Evolutionary conservation across 2,329 filamentous ascomycete species (phyloP), one percentile per base, ranked within the genome.

Genomic region (Fusarium sp.): DNA sequence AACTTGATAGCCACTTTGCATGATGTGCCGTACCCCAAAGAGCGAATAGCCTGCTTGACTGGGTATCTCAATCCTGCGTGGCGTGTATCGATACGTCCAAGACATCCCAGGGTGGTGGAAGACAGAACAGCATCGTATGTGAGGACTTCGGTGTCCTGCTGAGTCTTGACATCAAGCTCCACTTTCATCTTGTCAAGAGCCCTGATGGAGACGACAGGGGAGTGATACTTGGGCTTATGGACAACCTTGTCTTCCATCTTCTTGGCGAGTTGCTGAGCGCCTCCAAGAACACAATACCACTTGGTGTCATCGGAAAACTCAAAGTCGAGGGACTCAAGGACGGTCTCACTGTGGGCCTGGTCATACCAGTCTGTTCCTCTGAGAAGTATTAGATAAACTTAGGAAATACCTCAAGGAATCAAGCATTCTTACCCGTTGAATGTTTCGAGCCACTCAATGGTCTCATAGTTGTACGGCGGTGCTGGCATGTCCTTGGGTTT

Each of bases 1-100:
- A 81, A 82, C 36, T 77, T 78, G 21, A 77, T 68, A 1, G 58
- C 76, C 3, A 78, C 73, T 43, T 78, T 78, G 3, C 63, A 63
- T 0, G 74, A 71, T 0, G 72, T 71, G 4, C 76, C 75, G 10
- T 77, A 77, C 6, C 73, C 73, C 14, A 78, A 58, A 6, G 69
- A 66, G 8, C 76, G 68, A 5, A 78, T 77, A 0, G 76, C 76
- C 3, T 67, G 67, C 34, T 76, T 75, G 1, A 34, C 30, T 15
- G 30, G 30, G 72, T 70, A 2, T 67, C 72, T 61, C 74, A 77
- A 3, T 60, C 67, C 64, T 3, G 75, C 65, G 6, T 75, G 70
- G 2, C 67, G 69, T 1, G 70, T 48, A 1, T 72, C 49, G 65
- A 72, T 72, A 0, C 69, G 42, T 32, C 68, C 62, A 0, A 72